A percentile compares a stretch with the other conserved stretches of the same genome.
These are phyloP conservation scores for Colletotrichum abscissum DNA, from an alignment of 2,329 filamentous ascomycete genomes.

Conservation along the genomic window DNA sequence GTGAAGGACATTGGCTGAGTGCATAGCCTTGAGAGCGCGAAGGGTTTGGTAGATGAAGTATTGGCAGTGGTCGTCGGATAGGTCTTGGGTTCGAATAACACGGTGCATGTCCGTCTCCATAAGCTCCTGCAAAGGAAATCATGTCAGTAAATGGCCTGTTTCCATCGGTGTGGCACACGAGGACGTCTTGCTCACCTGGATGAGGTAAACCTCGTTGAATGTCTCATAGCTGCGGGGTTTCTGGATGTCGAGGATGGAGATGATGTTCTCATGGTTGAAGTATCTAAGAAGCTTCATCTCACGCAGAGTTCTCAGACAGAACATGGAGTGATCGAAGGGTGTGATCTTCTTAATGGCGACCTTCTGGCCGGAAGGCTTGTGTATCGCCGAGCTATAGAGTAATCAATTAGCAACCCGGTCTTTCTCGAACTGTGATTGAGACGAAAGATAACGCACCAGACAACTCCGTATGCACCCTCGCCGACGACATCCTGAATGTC, in stretches of 20 bases:
- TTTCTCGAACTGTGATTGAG: slow-evolving; percentile 25
- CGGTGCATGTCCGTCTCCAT: slow-evolving; percentile 99
- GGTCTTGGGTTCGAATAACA: slow-evolving; percentile 97
- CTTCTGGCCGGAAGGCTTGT: slow-evolving; percentile 98
- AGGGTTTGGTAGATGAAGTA: slow-evolving; percentile 99
- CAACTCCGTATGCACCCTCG: slow-evolving; percentile 97
- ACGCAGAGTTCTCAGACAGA: slow-evolving; percentile 93
- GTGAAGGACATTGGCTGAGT: slow-evolving; percentile 97
- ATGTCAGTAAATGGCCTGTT: slow-evolving; percentile 34
- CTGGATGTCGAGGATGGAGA: slow-evolving; percentile 98
- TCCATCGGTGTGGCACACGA: background rate
- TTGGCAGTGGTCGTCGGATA: slow-evolving; percentile 99
- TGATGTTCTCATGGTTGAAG: slow-evolving; percentile 99
- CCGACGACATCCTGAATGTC: slow-evolving; percentile 99
- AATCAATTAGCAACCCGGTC: background rate
- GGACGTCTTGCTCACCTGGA: slow-evolving; percentile 74
- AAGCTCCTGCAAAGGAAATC: slow-evolving; percentile 72
- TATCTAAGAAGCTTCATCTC: slow-evolving; percentile 99
- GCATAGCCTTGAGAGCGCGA: slow-evolving; percentile 97
- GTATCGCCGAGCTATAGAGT: slow-evolving; percentile 83
- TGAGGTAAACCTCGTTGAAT: slow-evolving; percentile 98
- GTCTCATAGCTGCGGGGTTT: slow-evolving; percentile 96
- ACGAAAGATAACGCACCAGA: slow-evolving; percentile 76
- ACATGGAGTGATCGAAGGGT: slow-evolving; percentile 99
- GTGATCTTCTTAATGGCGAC: slow-evolving; percentile 99